Evolutionary conservation across 768 basidiomycete species (phyloP).

Genomic region (Leucosporidium yakuticum): DNA sequence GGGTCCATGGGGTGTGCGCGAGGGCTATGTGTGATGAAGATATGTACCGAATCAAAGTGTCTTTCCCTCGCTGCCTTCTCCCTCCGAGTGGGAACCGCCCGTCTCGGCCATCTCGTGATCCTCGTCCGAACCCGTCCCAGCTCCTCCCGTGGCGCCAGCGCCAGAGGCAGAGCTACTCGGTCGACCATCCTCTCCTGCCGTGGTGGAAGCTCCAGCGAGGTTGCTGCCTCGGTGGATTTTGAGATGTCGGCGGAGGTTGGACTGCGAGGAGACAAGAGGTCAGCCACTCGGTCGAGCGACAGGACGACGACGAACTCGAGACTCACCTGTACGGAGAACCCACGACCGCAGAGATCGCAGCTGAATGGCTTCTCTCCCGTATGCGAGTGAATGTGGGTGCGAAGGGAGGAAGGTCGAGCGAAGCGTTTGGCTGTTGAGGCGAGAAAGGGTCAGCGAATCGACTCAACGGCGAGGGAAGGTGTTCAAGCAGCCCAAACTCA

Average conservation of each 20-base stretch:
- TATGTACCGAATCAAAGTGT: too few relatives aligned
- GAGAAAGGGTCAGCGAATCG: neutral
- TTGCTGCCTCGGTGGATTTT: slow-evolving; percentile 22
- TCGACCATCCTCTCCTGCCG: too few relatives aligned
- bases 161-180: too few relatives aligned
- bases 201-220: too few relatives aligned
- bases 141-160: too few relatives aligned
- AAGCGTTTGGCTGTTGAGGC: slow-evolving; percentile 30
- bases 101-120: too few relatives aligned
- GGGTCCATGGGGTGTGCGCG: too few relatives aligned
- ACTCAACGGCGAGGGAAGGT: neutral
- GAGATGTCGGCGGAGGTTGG: slow-evolving; percentile 30
- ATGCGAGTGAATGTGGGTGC: slow-evolving; percentile 36
- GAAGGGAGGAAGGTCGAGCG: slow-evolving; percentile 32
- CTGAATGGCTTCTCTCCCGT: slow-evolving; percentile 38
- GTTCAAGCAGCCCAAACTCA: slow-evolving; percentile 2
- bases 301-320: neutral
- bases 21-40: too few relatives aligned
- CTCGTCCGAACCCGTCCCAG: too few relatives aligned
- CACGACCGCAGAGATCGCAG: slow-evolving; percentile 29
- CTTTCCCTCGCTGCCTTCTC: too few relatives aligned
- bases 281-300: neutral
- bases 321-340: slow-evolving; percentile 34
- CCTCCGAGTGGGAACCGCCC: too few relatives aligned
- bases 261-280: slow-evolving; percentile 2